Percentiles rank a stretch among this genome's conserved stretches.
Evolutionary conservation across 2,329 filamentous ascomycete species (phyloP).

Genomic region (Thielaviopsis punctulata): DNA sequence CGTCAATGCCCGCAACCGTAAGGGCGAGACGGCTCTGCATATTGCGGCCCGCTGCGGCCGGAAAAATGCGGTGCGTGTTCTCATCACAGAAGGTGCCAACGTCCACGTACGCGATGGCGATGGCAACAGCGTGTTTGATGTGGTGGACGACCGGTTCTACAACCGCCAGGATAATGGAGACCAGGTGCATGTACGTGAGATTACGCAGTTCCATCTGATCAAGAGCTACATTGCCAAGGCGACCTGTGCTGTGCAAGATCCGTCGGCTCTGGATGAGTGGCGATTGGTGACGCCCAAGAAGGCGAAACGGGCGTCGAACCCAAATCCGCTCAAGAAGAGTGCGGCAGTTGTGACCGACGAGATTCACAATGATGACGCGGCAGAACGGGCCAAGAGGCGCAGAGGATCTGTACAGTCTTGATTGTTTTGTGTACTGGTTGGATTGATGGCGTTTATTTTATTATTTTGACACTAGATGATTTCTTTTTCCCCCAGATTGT

Average conservation of each 20-base stretch:
- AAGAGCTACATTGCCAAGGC: slow-evolving; percentile 25
- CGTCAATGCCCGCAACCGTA: slow-evolving; percentile 33
- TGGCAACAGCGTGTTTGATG: slow-evolving; percentile 28
- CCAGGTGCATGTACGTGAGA: slow-evolving; percentile 22
- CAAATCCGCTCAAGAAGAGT: background rate
- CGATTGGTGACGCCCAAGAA: background rate
- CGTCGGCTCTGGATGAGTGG: slow-evolving; percentile 27
- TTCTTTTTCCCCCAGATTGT: too few species aligned
- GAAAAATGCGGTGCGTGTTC: slow-evolving; percentile 31
- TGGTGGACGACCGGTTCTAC: slow-evolving; percentile 25
- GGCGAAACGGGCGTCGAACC: background rate
- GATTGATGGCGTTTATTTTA: background rate
- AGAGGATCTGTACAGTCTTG: background rate
- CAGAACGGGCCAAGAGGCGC: background rate
- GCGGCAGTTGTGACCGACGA: background rate
- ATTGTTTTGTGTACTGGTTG: background rate
- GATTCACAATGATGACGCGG: background rate
- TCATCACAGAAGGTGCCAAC: slow-evolving; percentile 30
- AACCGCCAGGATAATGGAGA: slow-evolving; percentile 17
- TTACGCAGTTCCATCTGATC: slow-evolving; percentile 24
- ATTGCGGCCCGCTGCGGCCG: slow-evolving; percentile 35
- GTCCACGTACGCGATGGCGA: slow-evolving; percentile 28
- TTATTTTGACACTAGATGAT: too few species aligned
- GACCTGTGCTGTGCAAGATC: slow-evolving; percentile 21
- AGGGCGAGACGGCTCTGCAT: slow-evolving; percentile 37